phyloP scores from a whole-genome alignment of 106 monocot species.

The Allium cepa region DNA sequence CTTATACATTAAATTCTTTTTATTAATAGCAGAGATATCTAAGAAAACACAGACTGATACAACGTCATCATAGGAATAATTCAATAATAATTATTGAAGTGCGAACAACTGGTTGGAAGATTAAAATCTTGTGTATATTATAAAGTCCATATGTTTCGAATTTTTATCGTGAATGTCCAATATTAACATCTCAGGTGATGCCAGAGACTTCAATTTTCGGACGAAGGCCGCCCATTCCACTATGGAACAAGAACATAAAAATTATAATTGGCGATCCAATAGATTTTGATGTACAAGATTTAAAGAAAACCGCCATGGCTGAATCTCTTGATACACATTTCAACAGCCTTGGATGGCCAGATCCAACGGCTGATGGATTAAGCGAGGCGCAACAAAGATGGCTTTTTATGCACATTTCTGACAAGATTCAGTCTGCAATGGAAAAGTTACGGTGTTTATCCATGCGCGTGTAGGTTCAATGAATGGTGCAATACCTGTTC shows the following conservation, averaged over 20 bases:
- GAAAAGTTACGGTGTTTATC: slow-evolving; percentile 41
- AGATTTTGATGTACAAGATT: slow-evolving; percentile 49
- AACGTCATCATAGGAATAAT: no score
- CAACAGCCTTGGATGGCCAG: slow-evolving; percentile 51
- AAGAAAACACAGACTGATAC: no score
- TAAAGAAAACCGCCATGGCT: slow-evolving; percentile 39
- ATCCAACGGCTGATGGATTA: slow-evolving; percentile 25
- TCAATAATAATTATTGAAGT: no score
- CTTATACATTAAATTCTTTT: no score
- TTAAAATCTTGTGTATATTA: no score
- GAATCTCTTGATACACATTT: slow-evolving; percentile 14
- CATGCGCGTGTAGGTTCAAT: no score
- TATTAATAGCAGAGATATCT: no score
- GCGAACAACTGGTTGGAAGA: no score
- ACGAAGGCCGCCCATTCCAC: slow-evolving; percentile 62
- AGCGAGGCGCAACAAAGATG: slow-evolving; percentile 75
- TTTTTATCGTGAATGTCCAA: no score
- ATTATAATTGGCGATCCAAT: slow-evolving; percentile 85
- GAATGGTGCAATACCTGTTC: no score
- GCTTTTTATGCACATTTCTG: slow-evolving; percentile 68
- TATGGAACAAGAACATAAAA: slow-evolving; percentile 56
- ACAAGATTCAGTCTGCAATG: slow-evolving; percentile 54
- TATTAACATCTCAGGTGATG: slow-evolving; percentile 60
- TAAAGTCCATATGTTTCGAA: no score
- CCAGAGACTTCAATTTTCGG: slow-evolving; percentile 75